Conservation (phyloP, 1,284 basidiomycete genomes). For the Blastosporella zonata region DNA sequence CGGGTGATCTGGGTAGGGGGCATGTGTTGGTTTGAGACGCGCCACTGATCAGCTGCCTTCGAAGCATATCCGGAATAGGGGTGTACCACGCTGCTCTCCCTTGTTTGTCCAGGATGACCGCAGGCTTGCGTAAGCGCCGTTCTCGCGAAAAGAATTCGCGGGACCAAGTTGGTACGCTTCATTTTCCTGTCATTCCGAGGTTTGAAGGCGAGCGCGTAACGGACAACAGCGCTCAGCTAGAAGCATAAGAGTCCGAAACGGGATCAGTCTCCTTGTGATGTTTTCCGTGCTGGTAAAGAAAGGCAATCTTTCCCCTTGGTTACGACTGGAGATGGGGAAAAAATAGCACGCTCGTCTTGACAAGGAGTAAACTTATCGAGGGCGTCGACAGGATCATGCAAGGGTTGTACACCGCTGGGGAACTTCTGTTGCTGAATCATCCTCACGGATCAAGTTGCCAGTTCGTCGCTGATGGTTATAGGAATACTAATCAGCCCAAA, state of each 20-base stretch:
- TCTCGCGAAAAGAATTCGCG: not conserved
- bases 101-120: conserved; percentile 2
- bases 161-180: not conserved
- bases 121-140: conserved; percentile 7
- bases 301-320: not conserved
- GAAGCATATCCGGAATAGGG: not conserved
- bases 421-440: not conserved
- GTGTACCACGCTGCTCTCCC: not conserved
- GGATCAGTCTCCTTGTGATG: not conserved
- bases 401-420: not conserved
- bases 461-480: conserved; percentile 9
- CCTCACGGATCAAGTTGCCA: conserved; percentile 10
- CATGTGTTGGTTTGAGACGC: not conserved
- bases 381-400: not conserved
- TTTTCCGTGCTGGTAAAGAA: not conserved
- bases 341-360: not conserved
- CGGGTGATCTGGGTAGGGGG: not conserved
- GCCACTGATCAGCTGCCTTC: conserved; percentile 7
- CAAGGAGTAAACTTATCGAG: not conserved
- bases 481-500: not conserved
- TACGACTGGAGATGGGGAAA: not conserved
- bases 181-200: not conserved
- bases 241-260: not conserved
- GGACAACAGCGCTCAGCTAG: not conserved
- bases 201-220: not conserved